These are phyloP conservation scores for Penicillium sumatraense DNA, from an alignment of 2,329 filamentous ascomycete genomes.

Conservation along the genomic window DNA sequence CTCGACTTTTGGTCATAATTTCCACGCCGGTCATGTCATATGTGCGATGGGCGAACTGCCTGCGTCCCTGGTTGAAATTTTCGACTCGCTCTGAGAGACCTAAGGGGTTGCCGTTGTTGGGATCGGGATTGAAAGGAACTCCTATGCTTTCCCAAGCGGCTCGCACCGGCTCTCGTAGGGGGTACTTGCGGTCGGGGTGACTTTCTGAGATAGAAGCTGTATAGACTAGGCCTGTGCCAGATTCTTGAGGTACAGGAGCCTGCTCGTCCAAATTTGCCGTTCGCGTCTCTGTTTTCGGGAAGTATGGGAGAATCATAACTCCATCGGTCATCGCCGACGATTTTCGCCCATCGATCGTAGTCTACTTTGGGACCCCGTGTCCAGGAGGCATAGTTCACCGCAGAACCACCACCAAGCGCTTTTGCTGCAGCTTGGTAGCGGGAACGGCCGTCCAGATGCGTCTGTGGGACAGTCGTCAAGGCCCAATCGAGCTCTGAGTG, in stretches of 20 bases:
- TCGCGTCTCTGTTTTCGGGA: conserved; percentile 12
- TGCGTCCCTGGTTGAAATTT: conserved; percentile 28
- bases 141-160: conserved; percentile 46
- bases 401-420: conserved; percentile 31
- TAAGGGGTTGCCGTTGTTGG: conserved; percentile 32
- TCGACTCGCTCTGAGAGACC: conserved; percentile 37
- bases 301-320: conserved; percentile 30
- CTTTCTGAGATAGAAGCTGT: conserved; percentile 3
- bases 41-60: conserved; percentile 32
- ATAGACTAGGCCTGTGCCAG: no score
- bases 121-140: conserved; percentile 27
- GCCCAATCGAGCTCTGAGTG: conserved; percentile 37
- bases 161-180: conserved; percentile 40
- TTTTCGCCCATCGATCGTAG: conserved; percentile 27
- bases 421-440: conserved; percentile 36
- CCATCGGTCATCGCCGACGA: conserved; percentile 25
- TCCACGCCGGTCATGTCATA: conserved; percentile 27
- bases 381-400: conserved; percentile 37
- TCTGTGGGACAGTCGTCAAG: conserved; percentile 36
- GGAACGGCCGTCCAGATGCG: conserved; percentile 28
- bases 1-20: conserved; percentile 28
- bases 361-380: conserved; percentile 22
- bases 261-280: conserved; percentile 12
- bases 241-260: no score
- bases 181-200: conserved; percentile 39